A percentile compares a stretch with the other conserved stretches of the same genome.
These are phyloP conservation scores for Stenocarpella maydis DNA, from an alignment of 2,329 filamentous ascomycete genomes.

Conservation along the genomic window DNA sequence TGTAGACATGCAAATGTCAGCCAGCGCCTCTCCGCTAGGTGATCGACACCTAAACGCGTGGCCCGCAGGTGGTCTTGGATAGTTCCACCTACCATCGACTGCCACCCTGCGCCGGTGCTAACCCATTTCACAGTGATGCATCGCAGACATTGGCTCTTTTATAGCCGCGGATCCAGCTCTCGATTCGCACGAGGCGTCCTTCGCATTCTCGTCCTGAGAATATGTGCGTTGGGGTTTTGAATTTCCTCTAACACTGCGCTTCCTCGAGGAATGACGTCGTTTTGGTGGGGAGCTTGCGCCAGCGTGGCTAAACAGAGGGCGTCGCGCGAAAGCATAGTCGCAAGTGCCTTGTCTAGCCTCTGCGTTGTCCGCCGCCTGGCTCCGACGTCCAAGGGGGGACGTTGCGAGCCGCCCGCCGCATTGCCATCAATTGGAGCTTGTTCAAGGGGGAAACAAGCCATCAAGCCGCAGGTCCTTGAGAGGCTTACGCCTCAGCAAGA, in stretches of 20 bases:
- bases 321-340: constrained; percentile 13
- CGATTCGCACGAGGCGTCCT: constrained; percentile 14
- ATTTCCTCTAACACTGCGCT: constrained; percentile 2
- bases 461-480: neutral
- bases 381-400: constrained; percentile 1
- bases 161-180: constrained; percentile 11
- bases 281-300: constrained; percentile 9
- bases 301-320: constrained; percentile 12
- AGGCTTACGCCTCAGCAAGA: neutral
- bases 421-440: constrained; percentile 4
- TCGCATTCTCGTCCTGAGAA: constrained; percentile 8
- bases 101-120: neutral
- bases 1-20: neutral
- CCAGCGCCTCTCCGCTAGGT: neutral
- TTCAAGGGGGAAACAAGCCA: neutral
- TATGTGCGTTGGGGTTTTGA: constrained; percentile 2
- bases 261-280: constrained; percentile 16
- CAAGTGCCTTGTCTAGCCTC: constrained; percentile 22
- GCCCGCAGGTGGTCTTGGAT: no score
- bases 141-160: constrained; percentile 8
- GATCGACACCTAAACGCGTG: constrained; percentile 17
- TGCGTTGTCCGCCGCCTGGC: constrained; percentile 8
- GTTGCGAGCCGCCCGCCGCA: constrained; percentile 4
- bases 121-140: neutral
- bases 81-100: no score